Evolutionary conservation across 805 yeast species (phyloP).

Genomic region (Spencermartinsiella europaea): DNA sequence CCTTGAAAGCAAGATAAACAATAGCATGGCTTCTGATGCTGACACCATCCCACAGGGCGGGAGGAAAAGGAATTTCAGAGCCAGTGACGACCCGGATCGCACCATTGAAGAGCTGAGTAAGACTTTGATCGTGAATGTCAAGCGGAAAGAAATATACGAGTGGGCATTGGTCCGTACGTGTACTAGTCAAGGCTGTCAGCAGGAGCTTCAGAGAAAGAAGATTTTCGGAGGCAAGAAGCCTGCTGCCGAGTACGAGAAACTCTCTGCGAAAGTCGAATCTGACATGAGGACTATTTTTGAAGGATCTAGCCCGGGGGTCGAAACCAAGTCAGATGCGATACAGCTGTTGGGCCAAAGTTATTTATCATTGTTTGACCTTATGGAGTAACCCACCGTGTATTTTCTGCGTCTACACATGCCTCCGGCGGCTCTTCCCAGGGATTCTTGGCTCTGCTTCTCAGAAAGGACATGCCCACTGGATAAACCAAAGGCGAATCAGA

Average conservation of each 20-base stretch:
- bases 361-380: not conserved
- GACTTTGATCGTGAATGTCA: constrained; percentile 14
- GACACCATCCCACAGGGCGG: constrained; percentile 3
- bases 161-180: constrained; percentile 11
- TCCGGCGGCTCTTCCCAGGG: too few relatives aligned
- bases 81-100: not conserved
- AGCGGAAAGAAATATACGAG: constrained; percentile 16
- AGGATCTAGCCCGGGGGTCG: not conserved
- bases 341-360: not conserved
- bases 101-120: constrained; percentile 1
- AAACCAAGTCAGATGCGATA: not conserved
- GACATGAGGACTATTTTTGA: not conserved
- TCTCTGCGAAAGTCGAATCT: not conserved
- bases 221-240: constrained; percentile 6
- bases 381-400: not conserved
- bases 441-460: too few relatives aligned
- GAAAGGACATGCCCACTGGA: too few relatives aligned
- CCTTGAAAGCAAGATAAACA: constrained; percentile 20
- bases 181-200: constrained; percentile 5
- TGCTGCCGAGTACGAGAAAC: not conserved
- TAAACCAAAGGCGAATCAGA: too few relatives aligned
- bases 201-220: constrained; percentile 5
- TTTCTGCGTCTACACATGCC: too few relatives aligned
- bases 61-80: not conserved
- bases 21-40: constrained; percentile 21